phyloP scores from a whole-genome alignment of 2,329 filamentous ascomycete genomes.

The Neonectria neomacrospora region DNA sequence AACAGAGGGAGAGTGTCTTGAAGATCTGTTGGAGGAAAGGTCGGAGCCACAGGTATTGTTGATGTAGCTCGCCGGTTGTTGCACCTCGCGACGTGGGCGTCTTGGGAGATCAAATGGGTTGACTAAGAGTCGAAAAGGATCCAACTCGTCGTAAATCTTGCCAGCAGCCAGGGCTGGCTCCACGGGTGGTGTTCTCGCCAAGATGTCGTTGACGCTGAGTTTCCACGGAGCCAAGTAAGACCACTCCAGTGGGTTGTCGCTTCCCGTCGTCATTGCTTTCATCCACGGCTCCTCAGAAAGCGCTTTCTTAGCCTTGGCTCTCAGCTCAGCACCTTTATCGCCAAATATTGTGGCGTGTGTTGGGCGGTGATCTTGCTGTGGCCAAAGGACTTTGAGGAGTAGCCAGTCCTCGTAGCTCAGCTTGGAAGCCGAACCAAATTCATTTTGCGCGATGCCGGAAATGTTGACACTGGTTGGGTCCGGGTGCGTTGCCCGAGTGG shows the following conservation, averaged over 20 bases:
- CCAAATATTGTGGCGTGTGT: not conserved
- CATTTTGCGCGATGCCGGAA: not conserved
- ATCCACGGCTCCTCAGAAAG: not conserved
- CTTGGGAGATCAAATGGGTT: not conserved
- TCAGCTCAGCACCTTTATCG: not conserved
- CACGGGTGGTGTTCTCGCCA: not conserved
- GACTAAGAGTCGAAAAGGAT: not conserved
- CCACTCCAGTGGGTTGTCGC: not conserved
- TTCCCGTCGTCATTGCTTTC: not conserved
- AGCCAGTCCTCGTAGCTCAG: not conserved
- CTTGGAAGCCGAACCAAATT: not conserved
- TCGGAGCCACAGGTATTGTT: too few relatives aligned
- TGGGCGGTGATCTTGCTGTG: too few relatives aligned
- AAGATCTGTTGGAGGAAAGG: not conserved
- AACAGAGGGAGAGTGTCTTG: not conserved
- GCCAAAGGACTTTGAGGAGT: not conserved
- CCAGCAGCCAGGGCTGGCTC: not conserved
- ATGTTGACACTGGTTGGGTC: not conserved
- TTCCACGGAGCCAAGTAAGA: not conserved
- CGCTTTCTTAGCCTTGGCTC: not conserved
- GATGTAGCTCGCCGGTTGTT: too few relatives aligned
- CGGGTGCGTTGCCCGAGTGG: not conserved
- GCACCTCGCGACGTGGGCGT: not conserved
- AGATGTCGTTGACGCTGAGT: not conserved
- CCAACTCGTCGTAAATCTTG: not conserved